Evolutionary conservation across 2,329 filamentous ascomycete species (phyloP), one percentile per base, ranked within the genome.

Genomic region (Cytospora chrysosperma): DNA sequence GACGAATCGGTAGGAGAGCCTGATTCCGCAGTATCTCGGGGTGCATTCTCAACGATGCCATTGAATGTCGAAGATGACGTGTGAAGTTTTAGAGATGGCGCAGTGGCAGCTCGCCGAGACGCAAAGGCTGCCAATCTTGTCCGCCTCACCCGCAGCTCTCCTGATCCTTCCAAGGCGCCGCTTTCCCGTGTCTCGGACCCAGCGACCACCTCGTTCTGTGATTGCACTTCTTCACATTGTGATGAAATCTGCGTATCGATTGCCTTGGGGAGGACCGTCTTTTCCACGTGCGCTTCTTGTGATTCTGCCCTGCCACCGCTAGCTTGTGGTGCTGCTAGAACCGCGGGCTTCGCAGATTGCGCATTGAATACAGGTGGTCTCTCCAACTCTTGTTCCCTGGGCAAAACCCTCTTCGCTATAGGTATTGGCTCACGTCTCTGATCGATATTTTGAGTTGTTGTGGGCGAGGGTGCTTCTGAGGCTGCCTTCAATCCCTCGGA

Each of bases 1-100:
- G 79, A 72, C 17, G 79, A 79, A 40, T 72, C 77, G 32, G 77
- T 76, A 5, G 81, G 79, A 12, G 82, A 83, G n/a, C 73, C 61
- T 3, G 68, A 62, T 30, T 51, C 63, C 6, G 64, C 13, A 0
- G 21, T 69, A 37, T 74, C 72, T 3, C 59, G 47, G 1, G 49
- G 26, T 3, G 28, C 26, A 8, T 55, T 53, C 43, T 78, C 72
- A 37, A 80, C 75, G 34, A 75, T 72, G 47, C 74, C 76, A 52
- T 73, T 72, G 8, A 75, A 74, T 59, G 76, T 75, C 59, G 74
- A 73, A 51, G 73, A 72, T 51, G 69, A 69, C 64, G 69, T 73
- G 57, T 67, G 73, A 3, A 66, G 55, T 49, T 58, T 61, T 34
- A 66, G n/a, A 30, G 60, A 26, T 49, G 65, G 65, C 21, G 63